These are phyloP conservation scores for Phialophora chinensis DNA, from an alignment of 2,329 filamentous ascomycete species.

Conservation along the genomic window DNA sequence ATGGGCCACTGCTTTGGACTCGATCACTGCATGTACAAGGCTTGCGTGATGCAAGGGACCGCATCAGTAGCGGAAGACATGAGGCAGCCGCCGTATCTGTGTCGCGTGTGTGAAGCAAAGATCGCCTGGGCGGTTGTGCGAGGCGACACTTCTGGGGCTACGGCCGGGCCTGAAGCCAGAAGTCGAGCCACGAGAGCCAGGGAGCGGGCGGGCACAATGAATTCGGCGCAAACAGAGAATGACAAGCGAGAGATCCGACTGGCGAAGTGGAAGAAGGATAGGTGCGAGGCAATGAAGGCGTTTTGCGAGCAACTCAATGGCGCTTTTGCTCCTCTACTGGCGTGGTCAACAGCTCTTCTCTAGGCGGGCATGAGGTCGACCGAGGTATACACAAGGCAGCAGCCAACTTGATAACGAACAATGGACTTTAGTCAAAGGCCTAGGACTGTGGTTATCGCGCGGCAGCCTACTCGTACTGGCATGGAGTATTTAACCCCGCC, in stretches of 20 bases:
- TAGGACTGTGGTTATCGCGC: too few species aligned
- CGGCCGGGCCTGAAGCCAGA: neutral
- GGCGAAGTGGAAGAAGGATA: neutral
- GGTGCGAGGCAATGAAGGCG: neutral
- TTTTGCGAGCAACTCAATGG: neutral
- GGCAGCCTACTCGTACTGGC: too few species aligned
- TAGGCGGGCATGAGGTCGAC: neutral
- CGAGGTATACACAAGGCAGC: too few species aligned
- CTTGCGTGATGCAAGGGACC: conserved; percentile 69
- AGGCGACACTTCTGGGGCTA: neutral
- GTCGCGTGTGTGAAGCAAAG: conserved; percentile 65
- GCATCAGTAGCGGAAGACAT: conserved; percentile 63
- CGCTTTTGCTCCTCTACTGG: conserved; percentile 7
- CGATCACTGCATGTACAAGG: conserved; percentile 65
- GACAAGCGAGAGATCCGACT: neutral
- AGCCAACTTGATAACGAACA: too few species aligned
- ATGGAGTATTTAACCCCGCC: too few species aligned
- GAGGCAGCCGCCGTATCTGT: conserved; percentile 68
- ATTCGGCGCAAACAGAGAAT: neutral
- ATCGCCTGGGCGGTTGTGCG: conserved; percentile 45
- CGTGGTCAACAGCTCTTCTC: conserved; percentile 2
- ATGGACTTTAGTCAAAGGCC: too few species aligned
- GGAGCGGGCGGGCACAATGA: too few species aligned
- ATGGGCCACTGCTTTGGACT: conserved; percentile 71
- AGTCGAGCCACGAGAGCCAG: neutral